Evolutionary conservation across 352 stramenopile species (phyloP), one percentile per base, ranked within the genome.

Genomic region (Pythium sukuiense): DNA sequence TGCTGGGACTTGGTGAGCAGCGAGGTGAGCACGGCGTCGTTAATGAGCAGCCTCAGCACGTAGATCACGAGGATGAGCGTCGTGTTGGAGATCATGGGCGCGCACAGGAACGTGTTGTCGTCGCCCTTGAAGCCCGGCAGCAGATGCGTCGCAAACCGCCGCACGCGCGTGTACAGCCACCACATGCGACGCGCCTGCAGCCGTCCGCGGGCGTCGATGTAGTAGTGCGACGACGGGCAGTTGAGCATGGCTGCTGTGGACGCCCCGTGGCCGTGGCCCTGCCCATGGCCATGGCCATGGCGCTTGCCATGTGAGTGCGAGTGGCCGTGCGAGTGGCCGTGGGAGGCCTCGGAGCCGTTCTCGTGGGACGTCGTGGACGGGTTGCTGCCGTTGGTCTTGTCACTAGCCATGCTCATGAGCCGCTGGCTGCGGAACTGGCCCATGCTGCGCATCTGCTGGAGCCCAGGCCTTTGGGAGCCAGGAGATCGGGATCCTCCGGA

Each of bases 31-130:
- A 91, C 54, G 14, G 79, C 73, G 16, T 78, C 59, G 49, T 87
- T 79, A n/a, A 83, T 64, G 13, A 89, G 27, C 27, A 89, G 46
- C 20, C 83, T 65, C 0, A 90, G 24, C 29, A 76, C 50, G 35
- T 86, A 79, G 48, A 90, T 76, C 9, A 71, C 62, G 50, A 92
- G 55, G 61, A 91, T 94, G 45, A 90, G 74, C 69, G 76, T 66
- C 65, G 83, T 89, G 62, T 90, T 90, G 63, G 80, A 83, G 59
- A 94, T 76, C 82, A 94, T 89, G 18, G 74, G 61, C 1, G 80
- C 76, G 59, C 83, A 83, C 55, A 92, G 67, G 39, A 89, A 94
- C 62, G 82, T 92, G 63, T 94, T 94, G 77, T 80, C 83, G 68
- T 92, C 83, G 57, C 71, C 67, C 55, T 89, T 87, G 58, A 90